Conservation (phyloP, 2,329 filamentous ascomycete genomes). For the Coleophoma crateriformis region DNA sequence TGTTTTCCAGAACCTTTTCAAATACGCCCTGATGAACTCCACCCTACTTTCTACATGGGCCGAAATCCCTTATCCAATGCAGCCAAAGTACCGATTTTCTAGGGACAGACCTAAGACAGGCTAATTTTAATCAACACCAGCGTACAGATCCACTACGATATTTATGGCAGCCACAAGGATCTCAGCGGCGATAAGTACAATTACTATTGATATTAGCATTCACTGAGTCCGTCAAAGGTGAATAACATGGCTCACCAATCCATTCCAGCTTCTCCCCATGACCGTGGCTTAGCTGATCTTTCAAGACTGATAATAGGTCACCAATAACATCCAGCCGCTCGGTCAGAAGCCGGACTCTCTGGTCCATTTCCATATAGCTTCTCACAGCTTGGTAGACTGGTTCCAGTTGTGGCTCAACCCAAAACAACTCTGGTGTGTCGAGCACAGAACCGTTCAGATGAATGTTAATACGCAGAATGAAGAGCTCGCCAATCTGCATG, state of each 20-base stretch:
- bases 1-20: neutral
- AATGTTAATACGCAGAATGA: slow-evolving; percentile 96
- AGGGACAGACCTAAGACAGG: neutral
- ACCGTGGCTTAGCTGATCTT: slow-evolving; percentile 91
- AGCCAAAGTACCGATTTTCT: neutral
- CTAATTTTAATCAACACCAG: slow-evolving; percentile 46
- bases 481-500: slow-evolving; percentile 98
- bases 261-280: slow-evolving; percentile 86
- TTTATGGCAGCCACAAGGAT: slow-evolving; percentile 91
- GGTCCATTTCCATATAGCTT: slow-evolving; percentile 97
- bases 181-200: slow-evolving; percentile 91
- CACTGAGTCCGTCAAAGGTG: neutral
- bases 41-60: neutral
- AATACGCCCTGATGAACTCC: neutral
- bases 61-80: neutral
- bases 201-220: slow-evolving; percentile 52
- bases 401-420: slow-evolving; percentile 95
- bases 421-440: slow-evolving; percentile 95
- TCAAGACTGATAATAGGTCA: slow-evolving; percentile 85
- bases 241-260: slow-evolving; percentile 61
- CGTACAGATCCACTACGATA: slow-evolving; percentile 90
- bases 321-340: slow-evolving; percentile 90
- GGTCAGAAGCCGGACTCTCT: slow-evolving; percentile 82
- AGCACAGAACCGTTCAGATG: slow-evolving; percentile 95
- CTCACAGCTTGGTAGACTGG: slow-evolving; percentile 94